Conservation (phyloP, 208 protist genomes). For the Acanthamoeba triangularis region DNA sequence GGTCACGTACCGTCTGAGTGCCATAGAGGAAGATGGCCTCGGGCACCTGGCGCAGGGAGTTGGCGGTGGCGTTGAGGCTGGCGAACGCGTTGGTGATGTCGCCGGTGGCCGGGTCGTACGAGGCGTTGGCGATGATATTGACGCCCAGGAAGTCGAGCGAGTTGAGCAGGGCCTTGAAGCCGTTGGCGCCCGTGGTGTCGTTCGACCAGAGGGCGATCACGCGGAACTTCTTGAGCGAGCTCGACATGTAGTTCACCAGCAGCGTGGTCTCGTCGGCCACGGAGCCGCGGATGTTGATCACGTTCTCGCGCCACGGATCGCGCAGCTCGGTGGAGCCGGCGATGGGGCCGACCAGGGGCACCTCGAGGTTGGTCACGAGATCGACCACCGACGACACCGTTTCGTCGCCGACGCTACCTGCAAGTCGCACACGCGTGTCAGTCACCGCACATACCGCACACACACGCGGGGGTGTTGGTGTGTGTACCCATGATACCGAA, state of each 20-base stretch:
- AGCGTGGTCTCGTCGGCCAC: constrained; percentile 24
- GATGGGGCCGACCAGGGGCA: background rate
- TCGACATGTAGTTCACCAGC: constrained; percentile 31
- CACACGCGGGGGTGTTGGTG: background rate
- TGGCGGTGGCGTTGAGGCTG: background rate
- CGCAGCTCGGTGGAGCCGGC: background rate
- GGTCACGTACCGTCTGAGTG: background rate
- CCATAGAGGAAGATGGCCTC: constrained; percentile 32
- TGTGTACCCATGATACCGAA: background rate
- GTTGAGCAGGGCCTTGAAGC: background rate
- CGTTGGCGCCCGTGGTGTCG: background rate
- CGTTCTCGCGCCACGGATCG: background rate
- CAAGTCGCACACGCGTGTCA: background rate
- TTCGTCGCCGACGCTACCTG: constrained; percentile 5
- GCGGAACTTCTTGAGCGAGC: background rate
- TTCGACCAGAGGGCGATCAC: constrained; percentile 20
- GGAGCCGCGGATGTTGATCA: constrained; percentile 15
- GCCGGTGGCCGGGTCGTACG: background rate
- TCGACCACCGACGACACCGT: background rate
- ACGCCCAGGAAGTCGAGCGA: constrained; percentile 7
- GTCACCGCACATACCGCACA: background rate
- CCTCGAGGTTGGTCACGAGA: background rate
- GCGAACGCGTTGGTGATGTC: background rate
- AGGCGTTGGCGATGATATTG: background rate
- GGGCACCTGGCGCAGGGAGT: background rate